Evolutionary conservation across 176 grass and related monocot genomes (phyloP).

Genomic region (Musa schizocarpa): DNA sequence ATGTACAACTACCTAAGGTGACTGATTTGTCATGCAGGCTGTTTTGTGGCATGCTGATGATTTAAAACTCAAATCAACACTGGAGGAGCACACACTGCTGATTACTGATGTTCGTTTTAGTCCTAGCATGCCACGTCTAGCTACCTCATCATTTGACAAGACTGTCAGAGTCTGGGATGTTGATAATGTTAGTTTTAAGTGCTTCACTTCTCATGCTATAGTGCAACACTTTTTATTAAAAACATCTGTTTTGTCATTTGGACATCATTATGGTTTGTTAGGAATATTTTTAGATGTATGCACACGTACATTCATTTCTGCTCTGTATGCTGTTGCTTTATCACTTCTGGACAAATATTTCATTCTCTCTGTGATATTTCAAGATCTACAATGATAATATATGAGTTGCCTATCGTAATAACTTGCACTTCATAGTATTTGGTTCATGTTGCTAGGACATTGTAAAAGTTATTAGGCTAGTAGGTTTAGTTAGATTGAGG

Average conservation of each 20-base stretch:
- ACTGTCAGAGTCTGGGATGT: slow-evolving; percentile 23
- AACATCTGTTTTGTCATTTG: neutral
- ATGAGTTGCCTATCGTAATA: neutral
- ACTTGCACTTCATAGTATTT: neutral
- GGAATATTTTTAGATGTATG: neutral
- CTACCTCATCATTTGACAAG: slow-evolving; percentile 22
- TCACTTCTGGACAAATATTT: neutral
- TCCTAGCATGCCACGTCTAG: slow-evolving; percentile 10
- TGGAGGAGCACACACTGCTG: slow-evolving; percentile 18
- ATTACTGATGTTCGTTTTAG: slow-evolving; percentile 18
- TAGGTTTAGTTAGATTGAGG: too few relatives aligned
- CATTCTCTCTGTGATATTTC: neutral
- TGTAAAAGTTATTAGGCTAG: neutral
- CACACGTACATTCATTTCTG: neutral
- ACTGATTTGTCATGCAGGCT: slow-evolving; percentile 17
- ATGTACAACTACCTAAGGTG: neutral
- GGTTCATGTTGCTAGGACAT: neutral
- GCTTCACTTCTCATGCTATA: neutral
- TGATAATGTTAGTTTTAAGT: slow-evolving; percentile 14
- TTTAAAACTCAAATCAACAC: slow-evolving; percentile 18
- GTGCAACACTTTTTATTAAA: neutral
- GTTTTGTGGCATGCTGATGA: slow-evolving; percentile 21
- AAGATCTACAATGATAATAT: neutral
- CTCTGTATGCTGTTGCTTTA: neutral
- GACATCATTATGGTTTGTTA: too few relatives aligned